A percentile compares a stretch with the other conserved stretches of the same genome.
Conservation (phyloP, 2,329 filamentous ascomycete genomes). For the Parastagonospora avenae region DNA sequence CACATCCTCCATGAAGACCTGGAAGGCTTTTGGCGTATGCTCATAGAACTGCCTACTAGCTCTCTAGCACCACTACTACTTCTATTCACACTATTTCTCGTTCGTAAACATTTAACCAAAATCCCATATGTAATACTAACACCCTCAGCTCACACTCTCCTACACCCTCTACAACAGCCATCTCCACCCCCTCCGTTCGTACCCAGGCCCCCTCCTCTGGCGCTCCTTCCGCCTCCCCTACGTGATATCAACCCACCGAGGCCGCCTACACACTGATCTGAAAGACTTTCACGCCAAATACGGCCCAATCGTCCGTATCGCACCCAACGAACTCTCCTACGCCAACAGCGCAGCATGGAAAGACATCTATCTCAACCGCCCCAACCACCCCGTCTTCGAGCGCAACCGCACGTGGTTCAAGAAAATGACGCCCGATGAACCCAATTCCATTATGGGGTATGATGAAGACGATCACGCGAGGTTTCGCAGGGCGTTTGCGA, state of each 20-base stretch:
- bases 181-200: slow-evolving; percentile 46
- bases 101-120: no score
- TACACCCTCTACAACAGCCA: slow-evolving; percentile 33
- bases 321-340: slow-evolving; percentile 19
- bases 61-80: no score
- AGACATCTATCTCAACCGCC: slow-evolving; percentile 21
- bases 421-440: slow-evolving; percentile 30
- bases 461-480: slow-evolving; percentile 30
- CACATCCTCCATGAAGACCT: no score
- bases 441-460: slow-evolving; percentile 29
- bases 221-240: slow-evolving; percentile 26
- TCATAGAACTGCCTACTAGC: no score
- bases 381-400: slow-evolving; percentile 26
- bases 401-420: slow-evolving; percentile 33
- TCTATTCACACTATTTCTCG: no score
- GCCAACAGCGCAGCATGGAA: slow-evolving; percentile 13
- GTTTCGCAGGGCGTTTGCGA: slow-evolving; percentile 30
- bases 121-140: no score
- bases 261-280: slow-evolving; percentile 14
- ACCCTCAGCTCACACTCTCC: no score
- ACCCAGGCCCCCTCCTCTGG: slow-evolving; percentile 45
- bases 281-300: slow-evolving; percentile 20
- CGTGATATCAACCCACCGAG: slow-evolving; percentile 14
- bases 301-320: slow-evolving; percentile 19
- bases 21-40: no score